A percentile compares a stretch with the other conserved stretches of the same genome.
phyloP scores from a whole-genome alignment of 75 land plant species.

The Gnetum montanum region DNA sequence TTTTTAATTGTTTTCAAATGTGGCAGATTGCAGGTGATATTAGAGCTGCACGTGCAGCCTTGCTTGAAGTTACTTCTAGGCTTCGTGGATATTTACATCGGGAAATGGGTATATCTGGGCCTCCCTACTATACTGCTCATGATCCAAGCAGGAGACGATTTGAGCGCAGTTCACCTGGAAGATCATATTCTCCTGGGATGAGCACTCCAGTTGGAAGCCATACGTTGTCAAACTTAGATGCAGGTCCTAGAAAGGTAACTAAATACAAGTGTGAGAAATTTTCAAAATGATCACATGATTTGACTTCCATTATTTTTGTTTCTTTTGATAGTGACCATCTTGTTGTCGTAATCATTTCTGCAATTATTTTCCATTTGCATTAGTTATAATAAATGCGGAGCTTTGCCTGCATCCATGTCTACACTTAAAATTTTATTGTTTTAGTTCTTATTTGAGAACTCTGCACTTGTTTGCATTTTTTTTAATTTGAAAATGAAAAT shows the following conservation, averaged over 20 bases:
- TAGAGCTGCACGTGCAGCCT: constrained; percentile 65
- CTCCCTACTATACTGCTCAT: not conserved
- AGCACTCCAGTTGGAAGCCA: constrained; percentile 14
- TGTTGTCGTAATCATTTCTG: no score
- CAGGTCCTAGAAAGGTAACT: constrained; percentile 13
- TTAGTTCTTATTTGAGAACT: no score
- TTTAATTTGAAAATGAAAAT: no score
- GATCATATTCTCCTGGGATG: constrained; percentile 8
- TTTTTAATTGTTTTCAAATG: not conserved
- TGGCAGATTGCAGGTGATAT: constrained; percentile 80
- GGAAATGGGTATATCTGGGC: constrained; percentile 32
- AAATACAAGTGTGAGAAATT: not conserved
- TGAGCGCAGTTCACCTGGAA: constrained; percentile 15
- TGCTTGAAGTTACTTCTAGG: constrained; percentile 61
- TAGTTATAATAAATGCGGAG: no score
- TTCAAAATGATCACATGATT: not conserved
- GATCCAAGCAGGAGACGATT: not conserved
- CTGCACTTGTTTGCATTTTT: no score
- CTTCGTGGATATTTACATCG: constrained; percentile 41
- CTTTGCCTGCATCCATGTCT: no score
- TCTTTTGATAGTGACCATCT: no score
- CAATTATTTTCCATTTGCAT: no score
- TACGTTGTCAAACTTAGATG: not conserved
- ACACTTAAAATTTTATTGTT: no score
- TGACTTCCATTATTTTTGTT: no score